These are phyloP conservation scores for Grosmannia penicillata DNA, from an alignment of 2,329 filamentous ascomycete species.

Conservation along the genomic window DNA sequence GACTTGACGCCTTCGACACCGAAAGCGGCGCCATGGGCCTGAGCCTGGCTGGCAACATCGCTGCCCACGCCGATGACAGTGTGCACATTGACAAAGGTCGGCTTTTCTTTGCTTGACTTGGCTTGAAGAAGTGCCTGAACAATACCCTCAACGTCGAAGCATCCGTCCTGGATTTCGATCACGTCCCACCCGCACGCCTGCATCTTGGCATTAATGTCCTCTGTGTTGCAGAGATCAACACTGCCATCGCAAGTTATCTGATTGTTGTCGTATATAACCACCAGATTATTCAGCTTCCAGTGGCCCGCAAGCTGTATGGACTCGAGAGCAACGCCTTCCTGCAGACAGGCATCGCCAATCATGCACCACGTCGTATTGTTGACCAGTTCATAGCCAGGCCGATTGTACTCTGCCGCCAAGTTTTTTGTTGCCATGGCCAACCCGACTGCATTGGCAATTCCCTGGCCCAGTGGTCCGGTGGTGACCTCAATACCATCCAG, in stretches of 20 bases:
- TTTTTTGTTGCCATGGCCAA: slow-evolving; percentile 43
- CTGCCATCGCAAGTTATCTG: slow-evolving; percentile 43
- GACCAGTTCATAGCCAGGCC: slow-evolving; percentile 30
- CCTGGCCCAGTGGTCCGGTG: slow-evolving; percentile 43
- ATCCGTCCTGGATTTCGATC: slow-evolving; percentile 36
- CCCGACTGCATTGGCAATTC: slow-evolving; percentile 45
- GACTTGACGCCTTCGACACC: slow-evolving; percentile 34
- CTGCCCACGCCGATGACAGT: slow-evolving; percentile 41
- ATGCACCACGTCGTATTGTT: slow-evolving; percentile 40
- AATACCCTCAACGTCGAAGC: slow-evolving; percentile 30
- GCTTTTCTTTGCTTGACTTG: slow-evolving; percentile 15
- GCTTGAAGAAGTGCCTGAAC: slow-evolving; percentile 21
- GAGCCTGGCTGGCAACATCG: slow-evolving; percentile 28
- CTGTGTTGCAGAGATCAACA: slow-evolving; percentile 36
- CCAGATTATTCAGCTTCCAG: slow-evolving; percentile 38
- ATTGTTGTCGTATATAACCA: slow-evolving; percentile 46
- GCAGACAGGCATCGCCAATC: slow-evolving; percentile 41
- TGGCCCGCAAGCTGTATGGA: slow-evolving; percentile 42
- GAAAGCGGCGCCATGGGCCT: slow-evolving; percentile 42
- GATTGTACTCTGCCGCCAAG: slow-evolving; percentile 37
- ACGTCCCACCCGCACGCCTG: slow-evolving; percentile 40
- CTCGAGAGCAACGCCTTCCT: slow-evolving; percentile 43
- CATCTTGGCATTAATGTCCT: slow-evolving; percentile 45
- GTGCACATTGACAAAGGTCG: slow-evolving; percentile 36
- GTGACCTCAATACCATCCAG: slow-evolving; percentile 42